Evolutionary conservation across 345 rosid genomes (phyloP).

Genomic region (Arabis hirsuta): DNA sequence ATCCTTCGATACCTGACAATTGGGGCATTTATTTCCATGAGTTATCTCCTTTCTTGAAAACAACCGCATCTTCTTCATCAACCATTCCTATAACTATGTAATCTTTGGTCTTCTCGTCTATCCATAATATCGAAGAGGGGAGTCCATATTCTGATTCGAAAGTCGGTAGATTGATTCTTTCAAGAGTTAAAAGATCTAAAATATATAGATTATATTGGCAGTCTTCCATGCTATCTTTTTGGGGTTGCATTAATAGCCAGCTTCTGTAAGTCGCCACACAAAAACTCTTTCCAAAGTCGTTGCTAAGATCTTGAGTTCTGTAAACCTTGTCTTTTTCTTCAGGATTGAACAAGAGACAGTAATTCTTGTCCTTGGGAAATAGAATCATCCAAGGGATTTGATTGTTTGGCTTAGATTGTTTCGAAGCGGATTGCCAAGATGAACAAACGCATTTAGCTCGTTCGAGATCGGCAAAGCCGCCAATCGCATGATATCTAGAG

Average conservation of each 20-base stretch:
- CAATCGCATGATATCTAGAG: neutral
- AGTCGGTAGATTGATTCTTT: slow-evolving; percentile 7
- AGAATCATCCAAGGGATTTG: slow-evolving; percentile 17
- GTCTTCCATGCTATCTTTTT: neutral
- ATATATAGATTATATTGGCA: neutral
- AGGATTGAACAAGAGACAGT: slow-evolving; percentile 14
- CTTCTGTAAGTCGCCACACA: slow-evolving; percentile 5
- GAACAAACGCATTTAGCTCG: slow-evolving; percentile 14
- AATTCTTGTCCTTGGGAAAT: neutral
- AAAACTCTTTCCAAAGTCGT: neutral
- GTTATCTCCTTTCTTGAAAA: slow-evolving; percentile 26
- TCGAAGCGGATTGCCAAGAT: slow-evolving; percentile 4
- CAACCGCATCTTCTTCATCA: neutral
- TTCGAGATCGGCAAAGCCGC: neutral
- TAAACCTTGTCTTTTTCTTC: slow-evolving; percentile 13
- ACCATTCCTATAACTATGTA: neutral
- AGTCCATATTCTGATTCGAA: neutral
- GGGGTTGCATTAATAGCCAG: slow-evolving; percentile 11
- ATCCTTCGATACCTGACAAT: neutral
- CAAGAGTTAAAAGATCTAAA: neutral
- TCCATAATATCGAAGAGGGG: neutral
- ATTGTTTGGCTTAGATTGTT: neutral
- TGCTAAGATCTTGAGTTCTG: neutral
- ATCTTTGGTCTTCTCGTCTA: slow-evolving; percentile 9
- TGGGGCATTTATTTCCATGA: slow-evolving; percentile 5